These are phyloP conservation scores for Cladosporium austrohemisphaericum DNA, from an alignment of 2,329 filamentous ascomycete species.

Conservation along the genomic window DNA sequence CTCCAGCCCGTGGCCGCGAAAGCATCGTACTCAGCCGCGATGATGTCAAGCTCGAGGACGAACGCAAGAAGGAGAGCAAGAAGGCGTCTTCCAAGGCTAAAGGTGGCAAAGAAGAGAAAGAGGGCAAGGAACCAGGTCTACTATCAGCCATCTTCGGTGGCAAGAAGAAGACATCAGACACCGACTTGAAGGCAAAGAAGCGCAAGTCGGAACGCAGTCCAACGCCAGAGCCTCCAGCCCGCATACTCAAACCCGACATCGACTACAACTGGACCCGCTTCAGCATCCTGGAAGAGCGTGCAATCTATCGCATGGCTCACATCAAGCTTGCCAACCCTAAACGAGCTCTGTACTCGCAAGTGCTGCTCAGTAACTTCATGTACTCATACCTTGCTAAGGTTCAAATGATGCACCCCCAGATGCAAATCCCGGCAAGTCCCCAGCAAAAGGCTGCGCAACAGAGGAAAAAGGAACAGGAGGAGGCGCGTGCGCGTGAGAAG, in stretches of 20 bases:
- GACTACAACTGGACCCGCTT: conserved; percentile 97
- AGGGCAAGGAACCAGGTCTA: conserved; percentile 53
- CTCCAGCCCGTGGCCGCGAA: conserved; percentile 60
- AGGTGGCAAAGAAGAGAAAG: conserved; percentile 71
- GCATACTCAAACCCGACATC: conserved; percentile 74
- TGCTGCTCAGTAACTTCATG: conserved; percentile 98
- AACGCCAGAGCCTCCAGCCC: conserved; percentile 75
- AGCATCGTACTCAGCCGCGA: conserved; percentile 81
- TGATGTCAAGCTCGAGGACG: conserved; percentile 69
- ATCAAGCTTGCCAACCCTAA: conserved; percentile 98
- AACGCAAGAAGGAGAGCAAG: conserved; percentile 76
- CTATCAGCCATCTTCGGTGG: conserved; percentile 89
- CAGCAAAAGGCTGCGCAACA: conserved; percentile 36
- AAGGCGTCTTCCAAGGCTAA: conserved; percentile 65
- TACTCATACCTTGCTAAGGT: conserved; percentile 98
- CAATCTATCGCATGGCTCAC: conserved; percentile 97
- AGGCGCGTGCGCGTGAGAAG: conserved; percentile 18
- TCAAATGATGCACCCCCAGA: conserved; percentile 96
- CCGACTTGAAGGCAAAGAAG: conserved; percentile 71
- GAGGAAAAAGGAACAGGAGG: conserved; percentile 22
- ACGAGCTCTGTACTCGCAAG: conserved; percentile 86
- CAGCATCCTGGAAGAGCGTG: conserved; percentile 88
- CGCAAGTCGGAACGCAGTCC: conserved; percentile 65
- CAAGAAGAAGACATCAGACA: conserved; percentile 66
- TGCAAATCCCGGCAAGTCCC: conserved; percentile 75